Conservation (phyloP, 768 basidiomycete genomes). For the Lyophyllum semitale region DNA sequence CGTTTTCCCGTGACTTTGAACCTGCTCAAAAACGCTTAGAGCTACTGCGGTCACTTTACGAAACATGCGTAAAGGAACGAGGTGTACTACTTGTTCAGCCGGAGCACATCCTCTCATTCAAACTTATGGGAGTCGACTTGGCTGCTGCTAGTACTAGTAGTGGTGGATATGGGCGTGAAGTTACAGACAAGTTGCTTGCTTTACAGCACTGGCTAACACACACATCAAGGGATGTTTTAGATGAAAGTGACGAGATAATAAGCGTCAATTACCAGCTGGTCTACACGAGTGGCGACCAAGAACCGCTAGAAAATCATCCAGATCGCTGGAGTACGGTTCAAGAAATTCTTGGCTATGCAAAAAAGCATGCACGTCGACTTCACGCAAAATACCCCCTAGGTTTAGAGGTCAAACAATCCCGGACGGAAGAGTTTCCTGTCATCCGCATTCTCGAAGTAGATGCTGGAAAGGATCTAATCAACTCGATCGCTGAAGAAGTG, state of each 20-base stretch:
- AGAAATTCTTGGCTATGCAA: conserved; percentile 32
- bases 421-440: background rate
- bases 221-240: conserved; percentile 39
- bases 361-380: conserved; percentile 15
- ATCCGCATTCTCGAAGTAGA: conserved; percentile 19
- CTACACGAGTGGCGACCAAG: conserved; percentile 43
- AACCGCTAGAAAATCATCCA: conserved; percentile 38
- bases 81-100: conserved; percentile 55
- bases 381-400: conserved; percentile 17
- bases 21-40: conserved; percentile 17
- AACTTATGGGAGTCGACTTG: conserved; percentile 46
- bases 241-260: conserved; percentile 51
- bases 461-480: conserved; percentile 16
- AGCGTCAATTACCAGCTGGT: conserved; percentile 49
- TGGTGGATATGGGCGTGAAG: background rate
- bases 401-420: conserved; percentile 14
- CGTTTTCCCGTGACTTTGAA: conserved; percentile 45
- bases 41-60: conserved; percentile 31
- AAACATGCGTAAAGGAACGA: conserved; percentile 35
- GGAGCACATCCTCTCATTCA: conserved; percentile 54
- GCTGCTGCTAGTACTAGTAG: too few species aligned
- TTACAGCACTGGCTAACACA: conserved; percentile 27
- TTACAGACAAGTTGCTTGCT: conserved; percentile 20
- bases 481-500: conserved; percentile 12
- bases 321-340: conserved; percentile 45